Percentiles rank a stretch among this genome's conserved stretches.
phyloP scores from a whole-genome alignment of 2,329 filamentous ascomycete species.

The Trichophyton equinum region DNA sequence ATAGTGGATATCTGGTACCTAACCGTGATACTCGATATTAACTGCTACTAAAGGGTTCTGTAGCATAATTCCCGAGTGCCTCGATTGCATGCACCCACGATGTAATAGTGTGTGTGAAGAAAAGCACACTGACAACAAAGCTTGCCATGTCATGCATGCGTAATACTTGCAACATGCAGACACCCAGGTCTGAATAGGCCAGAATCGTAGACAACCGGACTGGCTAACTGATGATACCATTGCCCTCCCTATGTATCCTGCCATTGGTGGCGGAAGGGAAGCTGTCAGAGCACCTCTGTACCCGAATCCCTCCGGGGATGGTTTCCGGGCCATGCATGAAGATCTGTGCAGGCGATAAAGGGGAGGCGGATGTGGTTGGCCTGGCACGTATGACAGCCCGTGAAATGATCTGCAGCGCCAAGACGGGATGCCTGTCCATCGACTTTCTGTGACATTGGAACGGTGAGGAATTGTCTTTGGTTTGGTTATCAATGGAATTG shows the following conservation, averaged over 20 bases:
- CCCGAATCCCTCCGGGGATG: background rate
- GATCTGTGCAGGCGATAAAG: background rate
- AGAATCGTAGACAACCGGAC: background rate
- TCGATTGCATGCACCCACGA: background rate
- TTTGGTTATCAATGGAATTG: background rate
- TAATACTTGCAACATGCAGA: conserved; percentile 1
- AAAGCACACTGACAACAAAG: background rate
- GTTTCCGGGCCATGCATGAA: background rate
- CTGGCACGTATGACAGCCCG: background rate
- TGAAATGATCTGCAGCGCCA: background rate
- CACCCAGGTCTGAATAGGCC: background rate
- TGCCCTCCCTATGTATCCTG: background rate
- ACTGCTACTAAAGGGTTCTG: background rate
- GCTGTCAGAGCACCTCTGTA: background rate
- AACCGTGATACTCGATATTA: background rate
- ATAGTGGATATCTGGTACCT: background rate
- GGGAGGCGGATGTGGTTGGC: background rate
- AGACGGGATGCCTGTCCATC: background rate
- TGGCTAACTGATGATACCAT: no score
- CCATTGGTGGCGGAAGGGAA: background rate
- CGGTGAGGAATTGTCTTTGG: background rate
- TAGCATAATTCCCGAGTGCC: background rate
- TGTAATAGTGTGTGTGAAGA: background rate
- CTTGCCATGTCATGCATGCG: background rate
- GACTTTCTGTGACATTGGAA: background rate